These are phyloP conservation scores for Solanum sejunctum DNA, from an alignment of 257 asterid species.

Conservation along the genomic window DNA sequence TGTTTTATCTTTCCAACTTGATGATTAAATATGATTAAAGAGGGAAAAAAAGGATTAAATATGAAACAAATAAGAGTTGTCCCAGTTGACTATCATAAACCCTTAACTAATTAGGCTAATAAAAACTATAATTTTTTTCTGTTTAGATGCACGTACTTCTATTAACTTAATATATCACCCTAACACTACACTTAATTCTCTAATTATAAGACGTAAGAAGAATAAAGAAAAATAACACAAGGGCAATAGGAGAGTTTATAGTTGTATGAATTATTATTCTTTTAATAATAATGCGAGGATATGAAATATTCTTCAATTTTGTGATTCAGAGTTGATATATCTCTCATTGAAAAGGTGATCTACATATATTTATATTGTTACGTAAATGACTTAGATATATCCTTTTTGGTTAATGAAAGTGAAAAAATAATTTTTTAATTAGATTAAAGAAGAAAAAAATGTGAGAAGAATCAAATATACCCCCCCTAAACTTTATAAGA, in stretches of 20 bases:
- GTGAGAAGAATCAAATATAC: too few species aligned
- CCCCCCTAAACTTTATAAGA: too few species aligned
- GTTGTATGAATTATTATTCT: neutral
- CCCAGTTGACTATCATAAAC: neutral
- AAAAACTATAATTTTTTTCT: neutral
- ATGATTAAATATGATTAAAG: neutral
- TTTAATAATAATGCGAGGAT: neutral
- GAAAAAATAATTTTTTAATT: neutral
- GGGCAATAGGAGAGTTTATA: neutral
- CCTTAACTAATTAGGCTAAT: neutral
- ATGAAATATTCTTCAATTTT: neutral
- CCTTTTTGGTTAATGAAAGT: neutral
- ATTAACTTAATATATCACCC: neutral
- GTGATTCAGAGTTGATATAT: neutral
- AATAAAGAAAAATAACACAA: neutral
- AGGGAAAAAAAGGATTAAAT: neutral
- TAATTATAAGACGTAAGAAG: neutral
- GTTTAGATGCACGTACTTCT: neutral
- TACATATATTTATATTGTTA: too few species aligned
- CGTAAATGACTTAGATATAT: neutral
- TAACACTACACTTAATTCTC: neutral
- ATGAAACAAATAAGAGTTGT: neutral
- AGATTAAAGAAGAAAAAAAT: too few species aligned
- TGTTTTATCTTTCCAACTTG: neutral
- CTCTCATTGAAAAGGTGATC: too few species aligned